These are phyloP conservation scores for Penicillium olsonii DNA, from an alignment of 2,329 filamentous ascomycete species.

Conservation along the genomic window DNA sequence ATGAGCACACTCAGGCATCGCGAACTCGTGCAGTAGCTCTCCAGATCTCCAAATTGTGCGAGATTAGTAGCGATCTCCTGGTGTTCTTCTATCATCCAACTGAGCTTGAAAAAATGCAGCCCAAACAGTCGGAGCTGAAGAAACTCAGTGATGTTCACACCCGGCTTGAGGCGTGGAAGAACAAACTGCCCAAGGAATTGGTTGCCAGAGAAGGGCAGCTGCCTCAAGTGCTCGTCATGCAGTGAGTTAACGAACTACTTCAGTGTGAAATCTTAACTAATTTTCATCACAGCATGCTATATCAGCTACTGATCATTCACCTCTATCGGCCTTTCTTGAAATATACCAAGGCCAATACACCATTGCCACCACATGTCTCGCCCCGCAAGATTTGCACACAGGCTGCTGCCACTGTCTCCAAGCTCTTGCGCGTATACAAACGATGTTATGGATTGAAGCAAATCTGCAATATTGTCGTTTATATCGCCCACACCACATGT, in stretches of 20 bases:
- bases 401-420: conserved; percentile 85
- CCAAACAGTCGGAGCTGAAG: conserved; percentile 83
- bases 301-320: conserved; percentile 91
- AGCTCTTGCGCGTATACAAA: conserved; percentile 92
- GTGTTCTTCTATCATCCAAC: conserved; percentile 87
- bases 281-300: conserved; percentile 76
- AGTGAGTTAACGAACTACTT: conserved; percentile 62
- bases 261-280: conserved; percentile 16
- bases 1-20: conserved; percentile 73
- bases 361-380: conserved; percentile 82
- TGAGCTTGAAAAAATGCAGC: conserved; percentile 61
- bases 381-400: conserved; percentile 88
- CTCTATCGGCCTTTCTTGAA: conserved; percentile 94
- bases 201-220: conserved; percentile 87
- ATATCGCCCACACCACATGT: conserved; percentile 91
- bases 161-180: conserved; percentile 85
- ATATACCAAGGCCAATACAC: conserved; percentile 78
- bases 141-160: conserved; percentile 90
- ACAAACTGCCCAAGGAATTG: conserved; percentile 78
- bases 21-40: conserved; percentile 79
- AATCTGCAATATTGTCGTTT: conserved; percentile 95
- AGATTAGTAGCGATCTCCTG: conserved; percentile 90
- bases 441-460: conserved; percentile 86
- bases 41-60: conserved; percentile 79
- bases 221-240: conserved; percentile 78